Percentiles rank a stretch among this genome's conserved stretches.
phyloP scores from a whole-genome alignment of 2,329 filamentous ascomycete species.

The Ceratocystis colombiana region DNA sequence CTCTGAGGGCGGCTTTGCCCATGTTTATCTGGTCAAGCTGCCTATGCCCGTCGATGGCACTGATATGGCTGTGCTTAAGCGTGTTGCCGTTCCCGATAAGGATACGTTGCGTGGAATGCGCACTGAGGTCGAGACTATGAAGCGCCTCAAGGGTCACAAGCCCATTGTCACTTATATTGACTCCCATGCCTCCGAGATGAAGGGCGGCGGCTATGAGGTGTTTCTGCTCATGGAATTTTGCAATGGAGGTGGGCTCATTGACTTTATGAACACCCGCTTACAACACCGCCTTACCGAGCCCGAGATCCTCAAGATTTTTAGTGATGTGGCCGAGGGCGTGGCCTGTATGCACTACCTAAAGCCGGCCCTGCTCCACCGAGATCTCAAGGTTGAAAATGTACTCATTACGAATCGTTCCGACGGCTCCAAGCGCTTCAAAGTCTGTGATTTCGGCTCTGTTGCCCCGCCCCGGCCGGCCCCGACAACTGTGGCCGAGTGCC shows the following conservation, averaged over 20 bases:
- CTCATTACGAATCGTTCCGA: conserved; percentile 61
- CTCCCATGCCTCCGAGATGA: conserved; percentile 89
- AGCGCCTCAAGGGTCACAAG: conserved; percentile 91
- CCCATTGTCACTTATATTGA: conserved; percentile 98
- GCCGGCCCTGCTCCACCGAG: conserved; percentile 81
- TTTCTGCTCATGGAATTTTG: conserved; percentile 98
- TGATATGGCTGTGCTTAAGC: conserved; percentile 77
- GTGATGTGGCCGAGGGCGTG: conserved; percentile 88
- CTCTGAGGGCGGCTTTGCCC: conserved; percentile 94
- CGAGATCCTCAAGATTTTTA: conserved; percentile 94
- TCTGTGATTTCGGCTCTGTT: conserved; percentile 95
- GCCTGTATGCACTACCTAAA: conserved; percentile 99
- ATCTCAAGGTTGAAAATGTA: conserved; percentile 96
- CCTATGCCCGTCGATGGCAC: conserved; percentile 66
- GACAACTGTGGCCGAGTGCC: conserved; percentile 75
- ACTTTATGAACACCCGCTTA: conserved; percentile 98
- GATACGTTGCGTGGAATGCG: conserved; percentile 90
- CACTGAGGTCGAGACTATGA: conserved; percentile 99
- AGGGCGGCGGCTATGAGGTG: conserved; percentile 90
- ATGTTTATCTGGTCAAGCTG: conserved; percentile 92
- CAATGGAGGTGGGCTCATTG: conserved; percentile 86
- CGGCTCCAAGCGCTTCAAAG: conserved; percentile 70
- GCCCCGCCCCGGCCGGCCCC: conserved; percentile 76
- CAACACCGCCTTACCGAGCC: conserved; percentile 95
- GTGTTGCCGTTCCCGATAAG: conserved; percentile 94